These are phyloP conservation scores for Thalia dealbata DNA, from an alignment of 176 grass and related monocot genomes.

Conservation along the genomic window DNA sequence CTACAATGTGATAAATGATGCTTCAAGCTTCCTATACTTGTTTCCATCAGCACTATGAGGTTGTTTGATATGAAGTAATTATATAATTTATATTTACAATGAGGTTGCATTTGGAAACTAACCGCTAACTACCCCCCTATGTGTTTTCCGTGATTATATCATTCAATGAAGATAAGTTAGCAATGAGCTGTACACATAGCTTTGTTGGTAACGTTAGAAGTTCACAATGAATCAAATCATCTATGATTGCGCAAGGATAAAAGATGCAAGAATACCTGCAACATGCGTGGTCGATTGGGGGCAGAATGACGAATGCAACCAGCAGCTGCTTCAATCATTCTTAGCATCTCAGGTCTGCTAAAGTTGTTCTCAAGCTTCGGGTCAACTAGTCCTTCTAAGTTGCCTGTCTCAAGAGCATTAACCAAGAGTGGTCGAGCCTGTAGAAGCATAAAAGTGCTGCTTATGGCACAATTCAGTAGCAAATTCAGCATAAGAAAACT, in stretches of 20 bases:
- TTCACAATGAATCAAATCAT: too few species aligned
- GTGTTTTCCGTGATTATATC: too few species aligned
- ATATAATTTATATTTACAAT: too few species aligned
- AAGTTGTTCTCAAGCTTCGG: constrained; percentile 39
- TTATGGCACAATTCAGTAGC: not conserved
- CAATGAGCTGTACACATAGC: too few species aligned
- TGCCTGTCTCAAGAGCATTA: constrained; percentile 41
- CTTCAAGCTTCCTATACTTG: too few species aligned
- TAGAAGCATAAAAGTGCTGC: not conserved
- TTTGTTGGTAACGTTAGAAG: too few species aligned
- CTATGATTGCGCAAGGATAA: not conserved
- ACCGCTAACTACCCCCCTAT: too few species aligned
- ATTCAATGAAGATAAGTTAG: too few species aligned
- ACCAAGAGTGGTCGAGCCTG: constrained; percentile 60
- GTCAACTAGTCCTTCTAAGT: constrained; percentile 49
- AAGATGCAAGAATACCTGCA: constrained; percentile 34
- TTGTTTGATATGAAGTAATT: too few species aligned
- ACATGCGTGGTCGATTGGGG: constrained; percentile 55
- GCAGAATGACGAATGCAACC: constrained; percentile 68
- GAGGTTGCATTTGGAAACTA: too few species aligned
- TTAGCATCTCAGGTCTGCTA: constrained; percentile 41
- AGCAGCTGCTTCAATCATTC: constrained; percentile 63
- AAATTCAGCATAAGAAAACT: not conserved
- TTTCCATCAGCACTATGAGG: too few species aligned
- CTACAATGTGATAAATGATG: too few species aligned